Percentiles rank a stretch among this genome's conserved stretches.
These are phyloP conservation scores for Rutstroemia sp. DNA, from an alignment of 2,329 filamentous ascomycete genomes.

Conservation along the genomic window DNA sequence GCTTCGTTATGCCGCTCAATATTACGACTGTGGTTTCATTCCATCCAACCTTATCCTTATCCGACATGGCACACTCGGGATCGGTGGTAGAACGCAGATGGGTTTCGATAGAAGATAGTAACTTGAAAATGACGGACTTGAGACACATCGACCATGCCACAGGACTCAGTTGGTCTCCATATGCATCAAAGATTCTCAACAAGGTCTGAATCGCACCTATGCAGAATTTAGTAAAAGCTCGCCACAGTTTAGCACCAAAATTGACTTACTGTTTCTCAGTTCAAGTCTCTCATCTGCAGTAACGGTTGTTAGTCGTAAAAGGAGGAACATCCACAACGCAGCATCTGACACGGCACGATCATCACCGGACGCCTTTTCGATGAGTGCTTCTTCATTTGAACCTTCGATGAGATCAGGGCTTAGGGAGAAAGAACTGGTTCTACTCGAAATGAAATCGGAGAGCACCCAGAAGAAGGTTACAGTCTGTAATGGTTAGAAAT, in stretches of 20 bases:
- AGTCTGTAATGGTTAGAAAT: slow-evolving; percentile 43
- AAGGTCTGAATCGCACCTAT: slow-evolving; percentile 77
- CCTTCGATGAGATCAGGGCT: slow-evolving; percentile 48
- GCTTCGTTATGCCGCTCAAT: slow-evolving; percentile 61
- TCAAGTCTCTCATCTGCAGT: slow-evolving; percentile 67
- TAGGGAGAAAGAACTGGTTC: slow-evolving; percentile 50
- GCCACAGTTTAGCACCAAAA: not conserved
- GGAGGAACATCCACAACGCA: slow-evolving; percentile 70
- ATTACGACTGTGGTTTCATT: slow-evolving; percentile 69
- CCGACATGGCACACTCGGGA: slow-evolving; percentile 29
- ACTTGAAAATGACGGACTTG: slow-evolving; percentile 70
- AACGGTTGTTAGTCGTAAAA: slow-evolving; percentile 63
- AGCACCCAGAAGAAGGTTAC: slow-evolving; percentile 95
- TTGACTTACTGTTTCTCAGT: slow-evolving; percentile 59
- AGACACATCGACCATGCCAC: slow-evolving; percentile 81
- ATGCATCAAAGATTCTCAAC: slow-evolving; percentile 84
- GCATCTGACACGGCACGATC: slow-evolving; percentile 56
- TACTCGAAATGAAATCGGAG: slow-evolving; percentile 72
- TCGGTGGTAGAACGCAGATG: slow-evolving; percentile 39
- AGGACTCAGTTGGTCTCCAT: slow-evolving; percentile 70
- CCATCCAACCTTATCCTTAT: slow-evolving; percentile 51
- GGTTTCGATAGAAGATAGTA: slow-evolving; percentile 62
- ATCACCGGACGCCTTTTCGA: slow-evolving; percentile 50
- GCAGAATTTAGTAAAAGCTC: slow-evolving; percentile 27
- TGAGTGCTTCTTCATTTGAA: slow-evolving; percentile 48